These are phyloP conservation scores for Lodderomyces metapsilosis DNA, from an alignment of 1,139 yeast genomes.

Conservation along the genomic window DNA sequence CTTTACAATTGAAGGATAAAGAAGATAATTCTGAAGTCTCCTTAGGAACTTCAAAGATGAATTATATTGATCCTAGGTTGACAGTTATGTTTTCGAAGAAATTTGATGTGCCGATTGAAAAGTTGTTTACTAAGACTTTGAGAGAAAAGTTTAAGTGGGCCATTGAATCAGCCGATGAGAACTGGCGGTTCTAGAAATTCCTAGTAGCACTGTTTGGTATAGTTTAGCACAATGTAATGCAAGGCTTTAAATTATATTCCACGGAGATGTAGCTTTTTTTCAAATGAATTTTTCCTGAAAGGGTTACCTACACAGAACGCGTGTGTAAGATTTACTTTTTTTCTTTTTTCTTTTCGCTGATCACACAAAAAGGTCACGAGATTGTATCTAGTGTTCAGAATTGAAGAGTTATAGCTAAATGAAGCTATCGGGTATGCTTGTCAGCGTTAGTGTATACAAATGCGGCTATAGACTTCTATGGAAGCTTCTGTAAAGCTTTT, in stretches of 20 bases:
- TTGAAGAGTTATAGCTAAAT: too few species aligned
- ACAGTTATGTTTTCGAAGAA: constrained; percentile 88
- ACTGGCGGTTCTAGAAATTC: constrained; percentile 73
- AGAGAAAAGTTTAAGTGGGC: constrained; percentile 97
- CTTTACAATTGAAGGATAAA: constrained; percentile 80
- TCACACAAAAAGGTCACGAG: background rate
- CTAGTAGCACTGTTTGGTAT: background rate
- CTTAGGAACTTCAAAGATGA: constrained; percentile 87
- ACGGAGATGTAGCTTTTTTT: too few species aligned
- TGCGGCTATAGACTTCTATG: too few species aligned
- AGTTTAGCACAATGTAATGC: background rate
- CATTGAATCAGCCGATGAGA: constrained; percentile 80
- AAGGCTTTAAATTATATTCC: background rate
- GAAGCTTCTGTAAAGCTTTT: too few species aligned
- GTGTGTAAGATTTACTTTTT: background rate
- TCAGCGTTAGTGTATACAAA: too few species aligned
- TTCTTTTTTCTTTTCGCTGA: background rate
- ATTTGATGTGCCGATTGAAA: constrained; percentile 86
- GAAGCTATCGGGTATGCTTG: too few species aligned
- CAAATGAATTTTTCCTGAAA: background rate
- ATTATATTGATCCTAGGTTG: constrained; percentile 92
- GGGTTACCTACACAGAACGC: constrained; percentile 1
- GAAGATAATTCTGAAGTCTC: constrained; percentile 95
- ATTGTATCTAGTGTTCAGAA: too few species aligned
- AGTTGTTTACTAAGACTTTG: constrained; percentile 83